phyloP scores from a whole-genome alignment of 352 stramenopile species.

The Blastocystis sp. region DNA sequence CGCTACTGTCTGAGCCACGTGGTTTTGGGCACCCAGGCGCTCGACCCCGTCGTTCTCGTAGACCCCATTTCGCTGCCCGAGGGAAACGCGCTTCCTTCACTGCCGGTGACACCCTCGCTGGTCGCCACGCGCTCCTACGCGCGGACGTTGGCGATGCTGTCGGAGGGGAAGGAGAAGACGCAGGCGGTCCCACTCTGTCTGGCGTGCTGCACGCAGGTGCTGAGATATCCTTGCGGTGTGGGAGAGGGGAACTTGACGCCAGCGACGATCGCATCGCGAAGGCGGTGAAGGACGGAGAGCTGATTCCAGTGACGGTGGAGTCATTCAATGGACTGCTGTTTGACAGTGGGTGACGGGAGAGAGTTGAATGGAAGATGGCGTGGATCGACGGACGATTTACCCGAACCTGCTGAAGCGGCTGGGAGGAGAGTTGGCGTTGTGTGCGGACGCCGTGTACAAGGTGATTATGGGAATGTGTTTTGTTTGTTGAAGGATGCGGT shows the following conservation, averaged over 20 bases:
- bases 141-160: not conserved
- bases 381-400: not conserved
- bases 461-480: not conserved
- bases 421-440: slow-evolving; percentile 2
- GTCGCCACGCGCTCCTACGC: not conserved
- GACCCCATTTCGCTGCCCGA: not conserved
- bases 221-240: not conserved
- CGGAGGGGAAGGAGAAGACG: not conserved
- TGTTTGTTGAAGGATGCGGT: too few species aligned
- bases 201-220: not conserved
- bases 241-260: not conserved
- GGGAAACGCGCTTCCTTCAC: not conserved
- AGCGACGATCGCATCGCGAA: not conserved
- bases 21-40: not conserved
- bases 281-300: not conserved
- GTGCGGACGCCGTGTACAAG: not conserved
- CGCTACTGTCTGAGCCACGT: not conserved
- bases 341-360: not conserved
- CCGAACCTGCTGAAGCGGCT: slow-evolving; percentile 25
- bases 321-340: not conserved
- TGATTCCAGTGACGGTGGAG: not conserved
- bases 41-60: not conserved
- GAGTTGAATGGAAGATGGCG: not conserved
- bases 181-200: not conserved
- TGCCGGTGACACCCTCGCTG: not conserved